Evolutionary conservation across 2,329 filamentous ascomycete species (phyloP), one percentile per base, ranked within the genome.

Genomic region (Microdochium paspali): DNA sequence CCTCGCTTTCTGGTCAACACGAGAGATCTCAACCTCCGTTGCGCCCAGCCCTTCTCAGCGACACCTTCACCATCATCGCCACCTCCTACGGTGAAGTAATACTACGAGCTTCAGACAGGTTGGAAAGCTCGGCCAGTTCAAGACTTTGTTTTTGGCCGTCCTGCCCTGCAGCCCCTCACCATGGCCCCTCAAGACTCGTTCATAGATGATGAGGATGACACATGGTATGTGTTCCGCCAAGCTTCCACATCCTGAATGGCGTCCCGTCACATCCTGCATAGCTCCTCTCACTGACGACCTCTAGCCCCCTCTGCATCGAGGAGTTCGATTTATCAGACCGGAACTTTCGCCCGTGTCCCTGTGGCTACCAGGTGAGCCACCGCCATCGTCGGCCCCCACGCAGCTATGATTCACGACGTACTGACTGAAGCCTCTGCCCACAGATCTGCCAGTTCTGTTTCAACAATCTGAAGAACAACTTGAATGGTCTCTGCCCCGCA

Each of bases 371-470:
- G 81, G 91, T 96, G 79, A 53, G 76, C 48, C 24, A 23, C 43
- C 53, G 76, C 48, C 24, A 23, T 44, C 42, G 18, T 24, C 4
- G 10, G 45, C 5, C 20, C 25, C 24, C 42, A 30, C 15, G 42
- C 30, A 25, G 35, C n/a, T 40, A 28, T 23, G 45, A 42, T 47
- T 44, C 24, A 32, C 54, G 46, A 51, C 39, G 44, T 53, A 4
- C 42, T 44, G 21, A 44, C 42, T n/a, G n/a, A n/a, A n/a, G n/a
- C 39, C 6, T 26, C 18, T 18, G 18, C 35, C 10, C 44, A 43
- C 60, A 96, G 90, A 91, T 98, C 65, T 98, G 93, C 69, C 94
- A 98, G 74, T 98, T 98, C 70, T 98, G 93, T 71, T 98, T 91
- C 74, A 96, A 98, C 70, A 98, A 97, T 66, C 94, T 98, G 66